Percentiles rank a stretch among this genome's conserved stretches.
phyloP scores from a whole-genome alignment of 73 alveolate species.

The Symbiodinium natans region DNA sequence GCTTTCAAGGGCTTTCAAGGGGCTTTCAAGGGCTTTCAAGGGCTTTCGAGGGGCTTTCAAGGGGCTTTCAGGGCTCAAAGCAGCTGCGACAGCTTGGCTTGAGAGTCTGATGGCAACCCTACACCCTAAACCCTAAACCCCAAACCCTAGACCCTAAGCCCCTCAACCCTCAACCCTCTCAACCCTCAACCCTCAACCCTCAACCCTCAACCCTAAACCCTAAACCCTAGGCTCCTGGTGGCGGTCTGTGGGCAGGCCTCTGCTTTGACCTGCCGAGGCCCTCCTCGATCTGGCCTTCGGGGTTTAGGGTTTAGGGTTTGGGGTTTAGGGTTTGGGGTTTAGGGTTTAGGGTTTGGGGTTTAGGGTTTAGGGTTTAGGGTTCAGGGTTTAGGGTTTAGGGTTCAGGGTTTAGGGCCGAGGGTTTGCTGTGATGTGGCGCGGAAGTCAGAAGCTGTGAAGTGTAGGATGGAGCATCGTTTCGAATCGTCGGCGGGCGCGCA shows the following conservation, averaged over 20 bases:
- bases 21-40: background rate
- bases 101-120: background rate
- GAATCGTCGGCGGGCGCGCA: too few relatives aligned
- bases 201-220: background rate
- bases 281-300: background rate
- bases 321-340: background rate
- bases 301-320: too few relatives aligned
- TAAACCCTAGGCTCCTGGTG: background rate
- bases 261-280: background rate
- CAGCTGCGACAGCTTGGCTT: background rate
- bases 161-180: background rate
- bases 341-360: too few relatives aligned
- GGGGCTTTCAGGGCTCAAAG: background rate
- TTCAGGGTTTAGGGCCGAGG: too few relatives aligned
- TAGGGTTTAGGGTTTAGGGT: too few relatives aligned
- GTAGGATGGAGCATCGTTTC: too few relatives aligned
- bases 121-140: background rate
- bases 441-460: too few relatives aligned
- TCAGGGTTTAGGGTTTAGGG: too few relatives aligned
- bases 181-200: background rate
- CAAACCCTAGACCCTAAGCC: background rate
- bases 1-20: background rate
- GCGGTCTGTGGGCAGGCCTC: background rate
- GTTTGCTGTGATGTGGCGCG: too few relatives aligned
- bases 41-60: background rate